These are phyloP conservation scores for Phycomyces blakesleeanus DNA, from an alignment of 192 early-diverging fungal species.

Conservation along the genomic window DNA sequence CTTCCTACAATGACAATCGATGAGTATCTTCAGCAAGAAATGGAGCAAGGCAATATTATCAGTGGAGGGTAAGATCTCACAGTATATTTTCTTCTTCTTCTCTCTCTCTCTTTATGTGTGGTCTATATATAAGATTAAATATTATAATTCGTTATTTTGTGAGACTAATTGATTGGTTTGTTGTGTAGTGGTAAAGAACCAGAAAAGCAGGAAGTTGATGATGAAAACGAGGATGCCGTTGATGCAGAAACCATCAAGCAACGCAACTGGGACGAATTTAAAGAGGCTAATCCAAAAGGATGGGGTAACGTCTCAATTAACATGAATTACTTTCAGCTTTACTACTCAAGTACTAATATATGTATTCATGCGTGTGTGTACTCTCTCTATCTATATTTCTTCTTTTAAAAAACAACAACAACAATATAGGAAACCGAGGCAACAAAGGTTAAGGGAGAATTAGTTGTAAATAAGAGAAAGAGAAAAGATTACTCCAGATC, in stretches of 20 bases:
- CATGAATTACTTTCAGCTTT: background rate
- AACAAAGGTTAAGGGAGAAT: constrained; percentile 21
- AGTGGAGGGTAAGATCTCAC: constrained; percentile 79
- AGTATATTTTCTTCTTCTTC: no score
- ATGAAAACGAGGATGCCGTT: constrained; percentile 72
- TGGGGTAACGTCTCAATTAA: constrained; percentile 51
- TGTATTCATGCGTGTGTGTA: no score
- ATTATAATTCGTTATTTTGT: background rate
- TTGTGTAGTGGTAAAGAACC: constrained; percentile 51
- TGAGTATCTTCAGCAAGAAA: constrained; percentile 86
- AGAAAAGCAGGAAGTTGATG: constrained; percentile 68
- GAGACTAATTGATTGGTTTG: background rate
- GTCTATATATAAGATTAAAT: no score
- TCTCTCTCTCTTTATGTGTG: no score
- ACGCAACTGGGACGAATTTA: constrained; percentile 90
- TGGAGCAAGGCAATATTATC: constrained; percentile 84
- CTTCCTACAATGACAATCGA: constrained; percentile 97
- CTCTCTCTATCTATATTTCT: no score
- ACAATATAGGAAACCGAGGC: constrained; percentile 20
- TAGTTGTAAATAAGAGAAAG: background rate
- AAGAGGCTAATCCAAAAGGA: constrained; percentile 70
- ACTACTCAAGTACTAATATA: no score
- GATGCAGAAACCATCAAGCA: constrained; percentile 86
- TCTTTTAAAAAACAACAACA: no score
- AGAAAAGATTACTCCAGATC: no score